Percentiles rank a stretch among this genome's conserved stretches.
These are phyloP conservation scores for Ogataea siamensis DNA, from an alignment of 805 yeast species.

Conservation along the genomic window DNA sequence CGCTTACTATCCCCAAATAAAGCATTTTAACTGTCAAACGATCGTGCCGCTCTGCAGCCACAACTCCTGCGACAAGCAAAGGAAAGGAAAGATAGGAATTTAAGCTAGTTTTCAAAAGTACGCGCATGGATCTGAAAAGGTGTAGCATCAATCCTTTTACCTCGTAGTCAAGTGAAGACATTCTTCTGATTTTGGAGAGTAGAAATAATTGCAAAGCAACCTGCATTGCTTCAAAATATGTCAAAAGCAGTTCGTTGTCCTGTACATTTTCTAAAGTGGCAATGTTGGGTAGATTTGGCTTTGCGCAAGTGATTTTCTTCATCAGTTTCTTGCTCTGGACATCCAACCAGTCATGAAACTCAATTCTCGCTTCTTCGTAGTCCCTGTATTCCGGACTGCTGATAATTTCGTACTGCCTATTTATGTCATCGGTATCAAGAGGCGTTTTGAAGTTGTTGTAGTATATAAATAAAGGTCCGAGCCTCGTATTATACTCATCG, in stretches of 20 bases:
- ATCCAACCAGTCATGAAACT: constrained; percentile 28
- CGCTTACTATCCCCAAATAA: constrained; percentile 13
- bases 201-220: constrained; percentile 19
- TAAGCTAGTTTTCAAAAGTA: constrained; percentile 14
- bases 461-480: constrained; percentile 6
- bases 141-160: constrained; percentile 22
- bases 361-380: constrained; percentile 21
- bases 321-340: constrained; percentile 13
- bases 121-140: constrained; percentile 20
- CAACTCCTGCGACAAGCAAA: constrained; percentile 26
- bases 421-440: constrained; percentile 5
- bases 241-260: constrained; percentile 14
- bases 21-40: constrained; percentile 21
- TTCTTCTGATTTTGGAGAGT: constrained; percentile 20
- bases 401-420: constrained; percentile 11
- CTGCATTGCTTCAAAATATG: constrained; percentile 25
- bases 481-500: constrained; percentile 11
- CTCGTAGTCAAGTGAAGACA: constrained; percentile 24
- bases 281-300: constrained; percentile 15
- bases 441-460: constrained; percentile 1
- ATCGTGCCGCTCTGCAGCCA: constrained; percentile 28
- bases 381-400: constrained; percentile 12
- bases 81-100: constrained; percentile 23
- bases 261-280: constrained; percentile 3
- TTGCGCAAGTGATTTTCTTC: constrained; percentile 15